Evolutionary conservation across 2,329 filamentous ascomycete genomes (phyloP), one percentile per base, ranked within the genome.

Genomic region (Cladophialophora immunda): DNA sequence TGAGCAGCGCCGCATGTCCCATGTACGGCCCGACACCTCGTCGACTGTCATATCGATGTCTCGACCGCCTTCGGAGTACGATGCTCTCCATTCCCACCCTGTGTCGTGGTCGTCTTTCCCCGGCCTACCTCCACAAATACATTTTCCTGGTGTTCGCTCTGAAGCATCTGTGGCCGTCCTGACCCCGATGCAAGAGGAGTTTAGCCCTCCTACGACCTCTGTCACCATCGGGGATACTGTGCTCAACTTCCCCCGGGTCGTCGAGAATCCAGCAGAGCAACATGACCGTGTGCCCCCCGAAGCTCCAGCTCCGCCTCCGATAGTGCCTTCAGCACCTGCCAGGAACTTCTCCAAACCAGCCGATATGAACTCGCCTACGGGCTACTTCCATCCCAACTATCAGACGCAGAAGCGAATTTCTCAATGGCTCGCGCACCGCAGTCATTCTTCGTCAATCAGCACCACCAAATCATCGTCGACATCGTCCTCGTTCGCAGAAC

Each of bases 51-150:
- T 71, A 15, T 67, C 70, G 5, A 66, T 57, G 27, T 71, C 70
- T 22, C 62, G 70, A 34, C 70, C 72, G 13, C 62, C 71, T 2
- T 73, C 70, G 8, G 68, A 70, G 45, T 73, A 71, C 38, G 71
- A 74, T 58, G 68, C 71, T n/a, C 65, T 73, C 2, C 68, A 71
- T 62, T 72, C 69, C 34, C 72, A 73, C 65, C 72, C 72, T 2
- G 68, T 73, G 15, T 73, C 71, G n/a, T 73, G 71, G 72, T 65
- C 59, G n/a, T 71, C 71, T 25, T 60, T 72, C 19, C 72, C 72
- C 2, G 72, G 71, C 2, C 29, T 69, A n/a, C 70, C 70, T 41
- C 66, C 70, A 22, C 65, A 56, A 68, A 77, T 73, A 71, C 76
- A 67, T 71, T 63, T 68, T 69, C 73, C 69, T 68, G 76, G 57